A percentile compares a stretch with the other conserved stretches of the same genome.
These are phyloP conservation scores for Chaetomidium leptoderma DNA, from an alignment of 495 filamentous ascomycete species.

Conservation along the genomic window DNA sequence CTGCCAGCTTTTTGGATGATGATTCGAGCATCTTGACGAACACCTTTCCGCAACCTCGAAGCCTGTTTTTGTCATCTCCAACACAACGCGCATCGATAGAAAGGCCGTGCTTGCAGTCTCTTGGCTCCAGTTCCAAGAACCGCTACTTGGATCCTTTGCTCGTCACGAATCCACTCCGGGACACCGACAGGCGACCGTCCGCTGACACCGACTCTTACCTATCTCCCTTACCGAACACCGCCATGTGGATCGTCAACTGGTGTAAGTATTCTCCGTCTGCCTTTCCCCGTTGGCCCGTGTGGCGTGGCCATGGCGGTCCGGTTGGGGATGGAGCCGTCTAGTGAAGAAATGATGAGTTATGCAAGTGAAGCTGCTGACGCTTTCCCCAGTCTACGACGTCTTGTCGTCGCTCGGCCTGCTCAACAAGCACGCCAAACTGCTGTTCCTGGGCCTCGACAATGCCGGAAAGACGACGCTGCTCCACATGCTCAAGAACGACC, in stretches of 20 bases:
- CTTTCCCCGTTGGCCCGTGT: background rate
- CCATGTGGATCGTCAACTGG: constrained; percentile 97
- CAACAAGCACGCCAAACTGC: constrained; percentile 95
- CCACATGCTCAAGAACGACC: constrained; percentile 96
- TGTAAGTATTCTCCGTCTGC: constrained; percentile 60
- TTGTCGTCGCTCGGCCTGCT: constrained; percentile 83
- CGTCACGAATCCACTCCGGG: background rate
- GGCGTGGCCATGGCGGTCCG: background rate
- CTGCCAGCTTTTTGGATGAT: constrained; percentile 13
- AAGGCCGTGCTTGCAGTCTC: background rate
- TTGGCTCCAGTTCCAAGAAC: background rate
- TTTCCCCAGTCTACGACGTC: constrained; percentile 75
- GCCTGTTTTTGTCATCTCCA: background rate
- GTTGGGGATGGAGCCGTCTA: background rate
- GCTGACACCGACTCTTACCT: constrained; percentile 2
- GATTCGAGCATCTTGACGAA: constrained; percentile 9
- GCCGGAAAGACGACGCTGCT: constrained; percentile 94
- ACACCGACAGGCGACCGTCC: constrained; percentile 2
- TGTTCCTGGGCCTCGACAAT: constrained; percentile 94
- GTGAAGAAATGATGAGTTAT: background rate
- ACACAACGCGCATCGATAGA: background rate
- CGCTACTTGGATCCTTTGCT: background rate
- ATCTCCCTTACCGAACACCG: constrained; percentile 36
- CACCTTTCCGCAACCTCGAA: background rate
- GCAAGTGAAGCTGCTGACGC: constrained; percentile 22